Percentiles rank a stretch among this genome's conserved stretches.
phyloP scores from a whole-genome alignment of 176 grass and related monocot genomes.

The Saccharum spontaneum region DNA sequence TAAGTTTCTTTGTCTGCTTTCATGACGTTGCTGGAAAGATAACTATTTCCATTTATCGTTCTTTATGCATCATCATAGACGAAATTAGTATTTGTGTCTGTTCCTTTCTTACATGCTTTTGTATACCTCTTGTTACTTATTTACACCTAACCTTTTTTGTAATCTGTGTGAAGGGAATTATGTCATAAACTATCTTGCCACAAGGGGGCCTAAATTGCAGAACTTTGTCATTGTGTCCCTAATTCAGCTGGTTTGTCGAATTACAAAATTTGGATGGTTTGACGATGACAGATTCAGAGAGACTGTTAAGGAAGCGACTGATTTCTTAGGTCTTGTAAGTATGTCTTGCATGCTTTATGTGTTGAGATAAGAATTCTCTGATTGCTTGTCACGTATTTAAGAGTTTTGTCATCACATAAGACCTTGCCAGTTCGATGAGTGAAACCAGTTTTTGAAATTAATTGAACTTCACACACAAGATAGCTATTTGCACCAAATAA shows the following conservation, averaged over 20 bases:
- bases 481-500: neutral
- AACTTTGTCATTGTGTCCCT: constrained; percentile 89
- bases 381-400: neutral
- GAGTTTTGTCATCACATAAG: constrained; percentile 8
- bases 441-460: constrained; percentile 18
- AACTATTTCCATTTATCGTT: neutral
- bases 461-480: constrained; percentile 1
- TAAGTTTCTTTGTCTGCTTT: neutral
- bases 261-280: constrained; percentile 99
- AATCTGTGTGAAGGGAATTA: constrained; percentile 98
- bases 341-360: constrained; percentile 18
- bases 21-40: neutral
- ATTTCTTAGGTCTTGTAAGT: constrained; percentile 96
- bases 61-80: neutral
- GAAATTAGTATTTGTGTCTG: constrained; percentile 7
- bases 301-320: constrained; percentile 85
- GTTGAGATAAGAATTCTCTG: constrained; percentile 22
- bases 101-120: constrained; percentile 20
- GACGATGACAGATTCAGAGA: constrained; percentile 99
- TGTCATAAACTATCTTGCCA: constrained; percentile 98
- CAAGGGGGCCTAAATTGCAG: constrained; percentile 96
- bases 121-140: constrained; percentile 18
- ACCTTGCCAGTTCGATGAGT: neutral
- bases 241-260: constrained; percentile 89
- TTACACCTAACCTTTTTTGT: constrained; percentile 61